Base-by-base conservation (phyloP, 164 flowering plant species). In the Magnolia sinica region DNA sequence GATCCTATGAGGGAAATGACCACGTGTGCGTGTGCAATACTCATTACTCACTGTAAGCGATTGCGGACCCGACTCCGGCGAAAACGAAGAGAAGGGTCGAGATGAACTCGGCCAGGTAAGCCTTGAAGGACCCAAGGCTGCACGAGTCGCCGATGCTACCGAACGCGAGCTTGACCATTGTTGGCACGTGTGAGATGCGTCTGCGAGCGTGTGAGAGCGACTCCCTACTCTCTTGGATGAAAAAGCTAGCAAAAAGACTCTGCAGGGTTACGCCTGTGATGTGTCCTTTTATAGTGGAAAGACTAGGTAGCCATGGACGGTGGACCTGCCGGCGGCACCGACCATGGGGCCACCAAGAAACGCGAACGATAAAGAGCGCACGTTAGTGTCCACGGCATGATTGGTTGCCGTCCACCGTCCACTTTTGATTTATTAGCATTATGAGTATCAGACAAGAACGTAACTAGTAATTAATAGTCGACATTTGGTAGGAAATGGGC, bases 41-140 rank as follows among this genome's bases (percentile, higher is more conserved):
- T 3, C 45, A 37, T 37, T 13, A 79, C 87, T 83, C 74, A 90
- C 95, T 76, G 72, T 58, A 88, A 72, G 95, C 88, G 20, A 91
- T 86, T 45, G 95, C 95, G 0, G 95, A 91, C 11, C 95, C 95
- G 70, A 90, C 93, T 7, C 93, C 93, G 14, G 95, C 95, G 59
- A 91, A 90, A 23, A 91, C 93, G 24, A 91, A 91, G 63, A 90
- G 89, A 52, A 90, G 88, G 27, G 92, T 90, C 63, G 96, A 84
- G 14, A 90, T 89, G 86, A 88, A 91, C 82, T 91, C 93, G 7
- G 96, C 81, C 1, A 90, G 52, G 73, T 89, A 90, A 37, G 90
- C 74, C 84, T 84, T 91, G 24, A 90, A 67, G 0, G 91, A 86
- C 7, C 76, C 87, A 61, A 83, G 78, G 67, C 89, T 83, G 72